A percentile compares a stretch with the other conserved stretches of the same genome.
Evolutionary conservation across 257 asterid species (phyloP).

Genomic region (Solanum virginianum): DNA sequence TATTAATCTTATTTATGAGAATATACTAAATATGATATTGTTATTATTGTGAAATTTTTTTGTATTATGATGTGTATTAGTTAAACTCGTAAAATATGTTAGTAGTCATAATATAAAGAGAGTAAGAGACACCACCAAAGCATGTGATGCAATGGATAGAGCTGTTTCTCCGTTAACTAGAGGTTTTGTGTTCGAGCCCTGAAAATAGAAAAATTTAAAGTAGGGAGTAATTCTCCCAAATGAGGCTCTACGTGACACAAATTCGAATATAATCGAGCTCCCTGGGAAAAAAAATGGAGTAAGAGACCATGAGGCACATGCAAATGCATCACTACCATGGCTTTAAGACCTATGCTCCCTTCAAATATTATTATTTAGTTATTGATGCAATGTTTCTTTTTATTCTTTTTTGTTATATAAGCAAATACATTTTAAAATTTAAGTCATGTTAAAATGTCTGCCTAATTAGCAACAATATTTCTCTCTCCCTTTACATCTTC

Average conservation of each 20-base stretch:
- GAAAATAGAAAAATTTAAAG: no score
- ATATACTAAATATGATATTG: no score
- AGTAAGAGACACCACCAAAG: background rate
- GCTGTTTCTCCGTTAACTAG: no score
- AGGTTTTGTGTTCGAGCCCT: rapidly evolving
- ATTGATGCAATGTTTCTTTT: background rate
- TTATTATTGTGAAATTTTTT: background rate
- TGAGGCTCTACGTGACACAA: no score
- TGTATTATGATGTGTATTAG: background rate
- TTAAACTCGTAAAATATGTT: background rate
- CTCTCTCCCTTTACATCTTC: background rate
- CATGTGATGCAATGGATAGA: no score
- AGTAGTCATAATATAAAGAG: background rate
- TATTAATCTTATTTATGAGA: no score
- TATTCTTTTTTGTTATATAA: background rate
- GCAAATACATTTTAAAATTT: background rate
- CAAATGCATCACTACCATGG: background rate
- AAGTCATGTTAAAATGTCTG: background rate
- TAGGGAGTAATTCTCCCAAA: no score
- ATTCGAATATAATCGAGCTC: no score
- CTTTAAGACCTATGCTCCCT: background rate
- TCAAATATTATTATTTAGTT: background rate
- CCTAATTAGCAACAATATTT: background rate
- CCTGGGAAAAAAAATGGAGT: no score
- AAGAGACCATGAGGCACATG: background rate